Evolutionary conservation across 2,329 filamentous ascomycete genomes (phyloP).

Genomic region (Beauveria pseudobassiana): DNA sequence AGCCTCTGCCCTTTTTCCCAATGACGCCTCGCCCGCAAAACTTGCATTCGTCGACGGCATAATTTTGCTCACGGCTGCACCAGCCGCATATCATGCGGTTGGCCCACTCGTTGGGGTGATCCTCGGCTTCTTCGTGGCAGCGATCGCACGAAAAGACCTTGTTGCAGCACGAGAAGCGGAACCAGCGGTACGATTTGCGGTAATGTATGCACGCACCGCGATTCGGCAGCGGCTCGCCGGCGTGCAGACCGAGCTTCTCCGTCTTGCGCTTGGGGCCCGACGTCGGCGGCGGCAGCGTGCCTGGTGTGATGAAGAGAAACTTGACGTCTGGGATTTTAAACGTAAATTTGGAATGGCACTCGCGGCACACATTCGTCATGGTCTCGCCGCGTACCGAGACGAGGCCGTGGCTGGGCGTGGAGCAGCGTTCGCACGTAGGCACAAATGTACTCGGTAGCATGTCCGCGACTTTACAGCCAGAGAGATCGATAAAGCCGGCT

Average conservation of each 20-base stretch:
- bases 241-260: constrained; percentile 49
- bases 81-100: constrained; percentile 77
- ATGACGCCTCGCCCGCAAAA: constrained; percentile 66
- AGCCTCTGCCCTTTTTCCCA: constrained; percentile 58
- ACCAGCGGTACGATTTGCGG: constrained; percentile 53
- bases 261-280: constrained; percentile 37
- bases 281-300: constrained; percentile 33
- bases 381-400: constrained; percentile 67
- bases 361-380: constrained; percentile 66
- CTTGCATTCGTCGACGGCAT: constrained; percentile 65
- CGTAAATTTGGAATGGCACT: constrained; percentile 73
- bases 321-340: constrained; percentile 73
- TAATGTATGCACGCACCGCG: constrained; percentile 52
- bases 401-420: constrained; percentile 59
- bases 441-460: constrained; percentile 73
- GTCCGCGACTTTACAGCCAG: constrained; percentile 67
- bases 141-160: constrained; percentile 56
- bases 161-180: constrained; percentile 56
- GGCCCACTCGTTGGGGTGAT: constrained; percentile 73
- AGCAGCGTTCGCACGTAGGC: constrained; percentile 72
- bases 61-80: constrained; percentile 75
- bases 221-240: constrained; percentile 47
- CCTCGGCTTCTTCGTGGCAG: constrained; percentile 66
- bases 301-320: constrained; percentile 62
- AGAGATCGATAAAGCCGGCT: constrained; percentile 70